These are phyloP conservation scores for Davidsoniella neocaledoniae DNA, from an alignment of 2,329 filamentous ascomycete genomes.

Conservation along the genomic window DNA sequence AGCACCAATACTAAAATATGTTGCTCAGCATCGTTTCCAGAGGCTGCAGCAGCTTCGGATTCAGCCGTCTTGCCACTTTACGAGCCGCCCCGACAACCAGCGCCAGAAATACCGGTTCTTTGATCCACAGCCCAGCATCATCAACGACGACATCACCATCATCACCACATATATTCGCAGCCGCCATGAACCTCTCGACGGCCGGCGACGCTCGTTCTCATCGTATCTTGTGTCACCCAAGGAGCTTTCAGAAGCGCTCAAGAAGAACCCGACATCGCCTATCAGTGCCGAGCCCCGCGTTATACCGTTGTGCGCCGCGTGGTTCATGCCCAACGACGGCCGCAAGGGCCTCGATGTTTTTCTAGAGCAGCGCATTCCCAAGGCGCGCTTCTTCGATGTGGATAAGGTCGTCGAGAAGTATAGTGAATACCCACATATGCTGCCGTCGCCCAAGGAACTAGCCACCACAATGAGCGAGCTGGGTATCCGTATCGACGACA, in stretches of 20 bases:
- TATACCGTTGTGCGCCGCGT: slow-evolving; percentile 78
- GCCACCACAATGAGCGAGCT: slow-evolving; percentile 75
- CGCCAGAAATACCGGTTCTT: neutral
- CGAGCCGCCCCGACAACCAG: too few relatives aligned
- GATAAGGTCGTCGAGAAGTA: slow-evolving; percentile 78
- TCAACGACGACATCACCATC: slow-evolving; percentile 12
- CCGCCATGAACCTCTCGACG: slow-evolving; percentile 2
- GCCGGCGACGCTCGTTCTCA: slow-evolving; percentile 33
- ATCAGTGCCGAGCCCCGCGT: slow-evolving; percentile 70
- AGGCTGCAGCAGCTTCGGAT: slow-evolving; percentile 7
- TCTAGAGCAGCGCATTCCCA: slow-evolving; percentile 67
- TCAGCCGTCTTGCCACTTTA: slow-evolving; percentile 18
- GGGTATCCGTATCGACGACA: slow-evolving; percentile 75
- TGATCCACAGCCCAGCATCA: slow-evolving; percentile 16
- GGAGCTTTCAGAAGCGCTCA: slow-evolving; percentile 65
- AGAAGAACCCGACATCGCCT: slow-evolving; percentile 62
- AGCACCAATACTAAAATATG: slow-evolving; percentile 1
- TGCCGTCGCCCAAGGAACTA: slow-evolving; percentile 67
- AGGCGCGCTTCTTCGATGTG: slow-evolving; percentile 88
- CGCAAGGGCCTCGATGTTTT: slow-evolving; percentile 70
- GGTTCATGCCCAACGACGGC: slow-evolving; percentile 90
- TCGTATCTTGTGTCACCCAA: slow-evolving; percentile 76
- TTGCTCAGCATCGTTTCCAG: slow-evolving; percentile 7
- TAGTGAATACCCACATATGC: slow-evolving; percentile 91
- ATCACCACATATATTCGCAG: slow-evolving; percentile 19